Evolutionary conservation across 495 filamentous ascomycete genomes (phyloP), one percentile per base, ranked within the genome.

Genomic region (Schizothecium vesticola): DNA sequence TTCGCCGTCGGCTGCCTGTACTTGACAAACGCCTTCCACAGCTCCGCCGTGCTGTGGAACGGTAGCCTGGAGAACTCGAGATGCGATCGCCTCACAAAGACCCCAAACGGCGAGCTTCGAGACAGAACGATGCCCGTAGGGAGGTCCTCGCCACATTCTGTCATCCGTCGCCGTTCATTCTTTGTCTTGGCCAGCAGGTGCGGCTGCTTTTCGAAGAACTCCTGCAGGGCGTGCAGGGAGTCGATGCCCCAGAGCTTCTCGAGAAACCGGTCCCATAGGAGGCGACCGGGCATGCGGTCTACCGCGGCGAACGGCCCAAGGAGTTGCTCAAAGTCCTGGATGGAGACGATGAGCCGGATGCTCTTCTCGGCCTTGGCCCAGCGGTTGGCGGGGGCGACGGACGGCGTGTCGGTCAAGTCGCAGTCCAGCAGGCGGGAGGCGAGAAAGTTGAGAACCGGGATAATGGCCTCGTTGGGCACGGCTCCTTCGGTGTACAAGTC

Each of bases 361-460:
- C 73, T 76, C 70, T 75, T 68, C 64, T 82, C 80, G 10, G 78
- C 80, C 58, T 70, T 76, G 22, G 72, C 71, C 82, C 82, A 84
- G 19, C 72, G 73, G 43, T 74, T 72, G 13, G 74, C 65, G 26
- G 67, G 69, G 5, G 63, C 29, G 21, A 67, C 55, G 2, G 72
- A 62, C 10, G 69, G 58, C 4, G 69, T 59, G 1, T 65, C 62
- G 11, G 26, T 58, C 26, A 74, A 24, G 59, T 79, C 75, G 69
- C 72, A 67, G 64, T 88, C 83, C 63, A 92, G 84, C 31, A 96
- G 71, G 69, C 93, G 88, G 59, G 89, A 89, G 60, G 92, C 82
- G 60, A 98, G 81, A 80, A 97, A 97, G 43, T 90, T 91, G 16
- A 99, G 84, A 16, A 98, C 85, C n/a, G 91, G 86, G n/a, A 94